These are phyloP conservation scores for Pezicula neosporulosa DNA, from an alignment of 2,329 filamentous ascomycete genomes.

Conservation along the genomic window DNA sequence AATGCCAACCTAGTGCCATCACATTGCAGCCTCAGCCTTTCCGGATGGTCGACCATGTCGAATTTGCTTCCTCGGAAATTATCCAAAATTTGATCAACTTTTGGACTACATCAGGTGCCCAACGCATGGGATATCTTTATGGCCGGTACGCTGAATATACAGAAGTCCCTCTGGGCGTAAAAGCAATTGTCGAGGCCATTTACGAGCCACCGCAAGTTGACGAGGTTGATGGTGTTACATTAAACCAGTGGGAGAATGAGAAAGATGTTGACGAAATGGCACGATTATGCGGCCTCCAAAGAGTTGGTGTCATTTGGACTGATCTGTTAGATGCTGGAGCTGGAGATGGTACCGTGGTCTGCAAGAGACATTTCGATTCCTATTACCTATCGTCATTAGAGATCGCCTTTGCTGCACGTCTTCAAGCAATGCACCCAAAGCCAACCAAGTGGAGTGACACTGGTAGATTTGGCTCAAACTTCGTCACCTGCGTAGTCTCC, in stretches of 20 bases:
- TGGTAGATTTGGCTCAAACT: constrained; percentile 90
- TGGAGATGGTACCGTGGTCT: constrained; percentile 82
- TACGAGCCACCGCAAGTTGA: constrained; percentile 93
- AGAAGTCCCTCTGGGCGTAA: constrained; percentile 89
- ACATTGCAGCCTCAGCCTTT: constrained; percentile 90
- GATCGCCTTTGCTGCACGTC: constrained; percentile 80
- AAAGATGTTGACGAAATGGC: constrained; percentile 78
- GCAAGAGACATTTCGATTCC: constrained; percentile 93
- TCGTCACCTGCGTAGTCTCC: constrained; percentile 94
- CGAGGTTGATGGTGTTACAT: constrained; percentile 82
- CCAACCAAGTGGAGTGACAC: constrained; percentile 96
- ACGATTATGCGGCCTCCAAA: constrained; percentile 77
- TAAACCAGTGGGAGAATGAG: constrained; percentile 83
- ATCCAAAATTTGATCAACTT: constrained; percentile 90
- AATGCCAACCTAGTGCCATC: constrained; percentile 96
- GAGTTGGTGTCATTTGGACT: constrained; percentile 91
- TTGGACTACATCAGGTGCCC: constrained; percentile 81
- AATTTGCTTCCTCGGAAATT: constrained; percentile 81
- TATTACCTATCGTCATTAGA: constrained; percentile 89
- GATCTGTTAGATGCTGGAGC: constrained; percentile 80
- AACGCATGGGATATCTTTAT: constrained; percentile 87
- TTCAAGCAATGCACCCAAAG: constrained; percentile 86
- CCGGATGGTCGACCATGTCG: constrained; percentile 97
- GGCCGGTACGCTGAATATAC: constrained; percentile 87
- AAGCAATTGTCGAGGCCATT: constrained; percentile 94